Percentiles rank a stretch among this genome's conserved stretches.
Evolutionary conservation across 2,329 filamentous ascomycete species (phyloP).

Genomic region (Domatiomyces globalis): DNA sequence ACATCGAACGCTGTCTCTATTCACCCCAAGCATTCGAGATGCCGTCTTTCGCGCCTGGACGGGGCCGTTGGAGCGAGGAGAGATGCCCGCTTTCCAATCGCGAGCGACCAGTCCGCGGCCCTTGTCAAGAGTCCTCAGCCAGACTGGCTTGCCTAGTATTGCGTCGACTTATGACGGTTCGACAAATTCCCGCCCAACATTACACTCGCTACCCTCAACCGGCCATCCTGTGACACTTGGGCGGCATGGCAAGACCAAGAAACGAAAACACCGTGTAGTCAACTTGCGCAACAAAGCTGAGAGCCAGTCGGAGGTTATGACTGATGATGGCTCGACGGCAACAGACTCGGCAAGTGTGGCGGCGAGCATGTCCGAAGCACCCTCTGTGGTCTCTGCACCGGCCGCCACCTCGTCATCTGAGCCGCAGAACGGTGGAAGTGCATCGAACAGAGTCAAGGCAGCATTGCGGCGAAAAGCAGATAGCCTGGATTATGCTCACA

Average conservation of each 20-base stretch:
- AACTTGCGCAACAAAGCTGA: conserved; percentile 29
- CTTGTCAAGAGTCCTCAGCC: conserved; percentile 50
- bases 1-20: conserved; percentile 77
- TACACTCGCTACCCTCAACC: conserved; percentile 23
- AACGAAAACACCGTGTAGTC: conserved; percentile 36
- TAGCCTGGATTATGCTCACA: background rate
- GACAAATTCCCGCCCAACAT: conserved; percentile 47
- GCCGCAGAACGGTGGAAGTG: background rate
- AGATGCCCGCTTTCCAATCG: conserved; percentile 29
- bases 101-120: conserved; percentile 30
- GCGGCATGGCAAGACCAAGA: conserved; percentile 33
- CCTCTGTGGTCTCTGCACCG: conserved; percentile 37
- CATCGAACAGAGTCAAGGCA: background rate
- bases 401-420: conserved; percentile 40
- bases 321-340: conserved; percentile 26
- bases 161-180: conserved; percentile 54
- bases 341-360: conserved; percentile 21
- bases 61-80: conserved; percentile 56
- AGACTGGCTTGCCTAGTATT: conserved; percentile 35
- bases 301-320: conserved; percentile 28
- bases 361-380: conserved; percentile 30
- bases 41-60: conserved; percentile 90
- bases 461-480: background rate
- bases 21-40: conserved; percentile 80
- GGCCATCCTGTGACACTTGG: conserved; percentile 27